These are phyloP conservation scores for Boletus insuetus DNA, from an alignment of 768 basidiomycete species.

Conservation along the genomic window DNA sequence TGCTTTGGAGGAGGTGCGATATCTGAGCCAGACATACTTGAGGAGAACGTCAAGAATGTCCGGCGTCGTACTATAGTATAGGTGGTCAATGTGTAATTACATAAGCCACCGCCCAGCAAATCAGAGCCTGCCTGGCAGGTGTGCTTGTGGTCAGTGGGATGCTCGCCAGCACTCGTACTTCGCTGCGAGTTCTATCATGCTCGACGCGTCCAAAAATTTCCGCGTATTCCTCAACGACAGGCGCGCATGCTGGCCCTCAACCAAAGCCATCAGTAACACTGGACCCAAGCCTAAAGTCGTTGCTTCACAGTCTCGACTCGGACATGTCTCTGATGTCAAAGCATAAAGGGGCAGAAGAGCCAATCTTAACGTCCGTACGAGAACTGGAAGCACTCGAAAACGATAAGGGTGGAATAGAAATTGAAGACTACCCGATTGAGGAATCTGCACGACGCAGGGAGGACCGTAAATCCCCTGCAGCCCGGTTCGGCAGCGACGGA, in stretches of 20 bases:
- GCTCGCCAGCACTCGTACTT: slow-evolving; percentile 23
- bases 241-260: slow-evolving; percentile 29
- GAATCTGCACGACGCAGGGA: slow-evolving; percentile 27
- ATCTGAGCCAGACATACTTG: slow-evolving; percentile 13
- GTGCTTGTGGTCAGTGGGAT: slow-evolving; percentile 6
- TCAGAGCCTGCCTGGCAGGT: background rate
- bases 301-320: slow-evolving; percentile 61
- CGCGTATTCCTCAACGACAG: slow-evolving; percentile 33
- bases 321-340: slow-evolving; percentile 48
- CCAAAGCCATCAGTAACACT: slow-evolving; percentile 62
- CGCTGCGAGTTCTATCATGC: slow-evolving; percentile 25
- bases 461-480: slow-evolving; percentile 75
- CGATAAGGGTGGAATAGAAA: slow-evolving; percentile 31
- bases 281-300: slow-evolving; percentile 60
- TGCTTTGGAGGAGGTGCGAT: slow-evolving; percentile 7
- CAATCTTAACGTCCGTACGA: slow-evolving; percentile 30
- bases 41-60: background rate
- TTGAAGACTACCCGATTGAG: slow-evolving; percentile 31
- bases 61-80: background rate
- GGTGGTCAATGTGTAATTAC: slow-evolving; percentile 8
- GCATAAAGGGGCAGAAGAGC: slow-evolving; percentile 29
- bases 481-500: slow-evolving; percentile 70
- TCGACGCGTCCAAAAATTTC: slow-evolving; percentile 22
- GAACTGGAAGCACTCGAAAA: slow-evolving; percentile 56
- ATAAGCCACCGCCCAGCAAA: slow-evolving; percentile 13